Evolutionary conservation across 1,284 basidiomycete species (phyloP).

Genomic region (Rhodotorula sp.): DNA sequence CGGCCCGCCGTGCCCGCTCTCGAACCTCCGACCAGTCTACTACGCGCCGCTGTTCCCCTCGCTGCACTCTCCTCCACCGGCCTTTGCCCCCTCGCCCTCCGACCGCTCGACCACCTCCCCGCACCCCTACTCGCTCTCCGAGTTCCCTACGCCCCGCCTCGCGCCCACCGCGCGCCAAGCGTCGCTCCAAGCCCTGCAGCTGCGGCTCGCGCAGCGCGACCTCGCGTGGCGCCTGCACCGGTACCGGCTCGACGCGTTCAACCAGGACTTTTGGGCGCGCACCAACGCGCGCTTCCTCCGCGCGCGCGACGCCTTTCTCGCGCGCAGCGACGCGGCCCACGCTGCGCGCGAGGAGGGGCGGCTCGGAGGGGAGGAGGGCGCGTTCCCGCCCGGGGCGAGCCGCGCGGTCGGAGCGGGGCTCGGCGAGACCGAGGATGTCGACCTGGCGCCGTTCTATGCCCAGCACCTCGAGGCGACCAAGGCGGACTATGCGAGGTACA

Average conservation of each 20-base stretch:
- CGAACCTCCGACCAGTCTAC: conserved; percentile 46
- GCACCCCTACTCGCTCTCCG: conserved; percentile 47
- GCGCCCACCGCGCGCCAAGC: conserved; percentile 3
- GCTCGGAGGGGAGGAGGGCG: conserved; percentile 2
- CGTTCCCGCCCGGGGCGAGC: conserved; percentile 8
- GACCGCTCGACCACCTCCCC: neutral
- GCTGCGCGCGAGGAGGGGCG: conserved; percentile 2
- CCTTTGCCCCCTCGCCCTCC: neutral
- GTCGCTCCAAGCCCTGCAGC: conserved; percentile 13
- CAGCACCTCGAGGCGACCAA: conserved; percentile 35
- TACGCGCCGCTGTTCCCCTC: conserved; percentile 44
- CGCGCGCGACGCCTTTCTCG: conserved; percentile 23
- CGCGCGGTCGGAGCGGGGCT: neutral
- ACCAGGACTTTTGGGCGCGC: conserved; percentile 45
- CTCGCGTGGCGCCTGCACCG: conserved; percentile 44
- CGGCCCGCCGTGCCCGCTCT: conserved; percentile 45
- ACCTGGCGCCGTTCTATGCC: conserved; percentile 37
- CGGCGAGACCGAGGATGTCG: conserved; percentile 16
- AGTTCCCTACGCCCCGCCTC: conserved; percentile 39
- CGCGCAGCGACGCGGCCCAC: conserved; percentile 3
- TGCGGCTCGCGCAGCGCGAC: conserved; percentile 38
- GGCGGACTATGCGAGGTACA: conserved; percentile 38
- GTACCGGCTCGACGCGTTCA: conserved; percentile 44
- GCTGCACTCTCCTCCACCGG: conserved; percentile 4
- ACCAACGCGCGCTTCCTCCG: conserved; percentile 41